phyloP scores from a whole-genome alignment of 2,329 filamentous ascomycete species.

The Plectosphaerella cucumerina region DNA sequence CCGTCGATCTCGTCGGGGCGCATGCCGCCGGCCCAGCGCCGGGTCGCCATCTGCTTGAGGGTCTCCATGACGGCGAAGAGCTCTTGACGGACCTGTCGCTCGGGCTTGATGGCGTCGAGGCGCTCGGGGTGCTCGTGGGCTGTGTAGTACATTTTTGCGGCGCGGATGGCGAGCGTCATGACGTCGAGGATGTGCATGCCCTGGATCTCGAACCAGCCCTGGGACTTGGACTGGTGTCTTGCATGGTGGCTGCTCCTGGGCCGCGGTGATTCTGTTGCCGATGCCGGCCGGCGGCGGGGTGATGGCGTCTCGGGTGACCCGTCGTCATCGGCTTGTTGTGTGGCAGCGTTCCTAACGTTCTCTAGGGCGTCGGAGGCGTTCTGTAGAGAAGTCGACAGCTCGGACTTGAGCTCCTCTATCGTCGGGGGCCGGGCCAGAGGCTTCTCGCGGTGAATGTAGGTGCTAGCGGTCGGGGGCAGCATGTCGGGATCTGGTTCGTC shows the following conservation, averaged over 20 bases:
- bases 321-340: background rate
- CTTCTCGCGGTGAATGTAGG: slow-evolving; percentile 82
- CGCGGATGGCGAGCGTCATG: slow-evolving; percentile 90
- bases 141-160: slow-evolving; percentile 95
- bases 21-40: slow-evolving; percentile 81
- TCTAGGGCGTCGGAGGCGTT: slow-evolving; percentile 66
- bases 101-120: slow-evolving; percentile 80
- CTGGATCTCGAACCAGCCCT: slow-evolving; percentile 80
- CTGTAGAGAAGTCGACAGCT: slow-evolving; percentile 62
- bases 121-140: slow-evolving; percentile 83
- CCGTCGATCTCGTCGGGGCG: slow-evolving; percentile 71
- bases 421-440: slow-evolving; percentile 81
- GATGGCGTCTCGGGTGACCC: slow-evolving; percentile 1
- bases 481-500: slow-evolving; percentile 69
- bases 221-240: slow-evolving; percentile 36
- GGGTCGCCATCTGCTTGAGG: slow-evolving; percentile 83
- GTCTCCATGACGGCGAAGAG: slow-evolving; percentile 84
- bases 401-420: slow-evolving; percentile 67
- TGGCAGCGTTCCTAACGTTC: slow-evolving; percentile 42
- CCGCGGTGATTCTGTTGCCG: slow-evolving; percentile 8
- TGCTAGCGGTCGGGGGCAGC: slow-evolving; percentile 95
- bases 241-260: slow-evolving; percentile 24
- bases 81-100: slow-evolving; percentile 80
- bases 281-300: background rate
- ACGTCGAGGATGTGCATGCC: slow-evolving; percentile 90